Evolutionary conservation across 129 eudicot genomes (phyloP), one percentile per base, ranked within the genome.

Genomic region (Sambucus nigra): DNA sequence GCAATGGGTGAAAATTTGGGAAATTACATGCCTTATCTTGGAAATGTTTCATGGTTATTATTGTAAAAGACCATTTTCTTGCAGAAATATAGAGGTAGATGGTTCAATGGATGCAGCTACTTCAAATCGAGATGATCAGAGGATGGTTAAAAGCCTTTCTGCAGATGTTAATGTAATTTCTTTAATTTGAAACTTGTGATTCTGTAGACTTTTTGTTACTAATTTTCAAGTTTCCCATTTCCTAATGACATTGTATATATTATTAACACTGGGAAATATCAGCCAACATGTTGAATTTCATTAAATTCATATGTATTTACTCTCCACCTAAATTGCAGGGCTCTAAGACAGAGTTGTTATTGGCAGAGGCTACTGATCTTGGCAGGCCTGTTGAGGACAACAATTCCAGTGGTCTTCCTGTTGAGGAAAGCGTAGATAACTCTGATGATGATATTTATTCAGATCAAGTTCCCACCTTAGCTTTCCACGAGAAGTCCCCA

Each of bases 401-500:
- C 35, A 57, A 53, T 69, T 62, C 74, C 42, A 46, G 45, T 38
- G 53, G 47, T 69, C 69, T 57, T 38, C 52, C 40, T 50, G 31
- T 35, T 33, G 80, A 73, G 60, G 87, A 74, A 76, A 76, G 67
- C 63, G 63, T 57, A 48, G 78, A 77, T 51, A 71, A 60, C 38
- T 46, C 72, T 12, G 81, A 79, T 28, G 81, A 76, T 25, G 79
- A 77, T 60, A 40, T 48, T 45, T 65, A 51, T 23, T 58, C 87
- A 21, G 94, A 84, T 78, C 79, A 77, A 69, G 86, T 77, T 64
- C 88, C 79, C 25, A 75, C 98, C 40, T 74, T 84, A 47, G 81
- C 84, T 15, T 67, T 79, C 70, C 85, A 73, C 64, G 81, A 84
- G 21, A 88, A 72, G 57, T 51, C 58, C 26, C 69, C 70, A 42